Percentiles rank a stretch among this genome's conserved stretches.
phyloP scores from a whole-genome alignment of 73 alveolate species.

The Durusdinium trenchii region DNA sequence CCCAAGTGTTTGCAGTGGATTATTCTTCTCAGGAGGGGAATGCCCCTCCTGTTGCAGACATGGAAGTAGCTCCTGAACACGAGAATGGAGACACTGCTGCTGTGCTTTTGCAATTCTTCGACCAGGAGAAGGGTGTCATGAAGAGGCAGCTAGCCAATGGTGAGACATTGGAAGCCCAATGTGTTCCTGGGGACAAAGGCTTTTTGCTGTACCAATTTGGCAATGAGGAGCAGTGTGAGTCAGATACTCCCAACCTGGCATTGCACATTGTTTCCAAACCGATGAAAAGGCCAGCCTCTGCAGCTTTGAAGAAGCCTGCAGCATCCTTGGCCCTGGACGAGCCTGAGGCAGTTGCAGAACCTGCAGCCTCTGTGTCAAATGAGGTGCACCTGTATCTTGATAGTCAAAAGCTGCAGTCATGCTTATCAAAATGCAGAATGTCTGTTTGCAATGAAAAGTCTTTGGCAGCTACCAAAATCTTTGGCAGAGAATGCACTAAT shows the following conservation, averaged over 20 bases:
- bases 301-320: background rate
- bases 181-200: background rate
- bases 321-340: background rate
- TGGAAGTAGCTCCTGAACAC: background rate
- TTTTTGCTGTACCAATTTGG: background rate
- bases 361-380: conserved; percentile 2
- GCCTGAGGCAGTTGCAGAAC: background rate
- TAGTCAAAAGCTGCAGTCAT: too few species aligned
- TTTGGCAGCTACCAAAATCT: too few species aligned
- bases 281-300: background rate
- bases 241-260: background rate
- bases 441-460: too few species aligned
- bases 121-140: background rate
- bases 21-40: too few species aligned
- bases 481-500: too few species aligned
- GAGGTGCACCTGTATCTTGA: background rate
- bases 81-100: background rate
- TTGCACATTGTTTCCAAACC: background rate
- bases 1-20: background rate
- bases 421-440: too few species aligned
- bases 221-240: background rate
- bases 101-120: background rate
- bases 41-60: conserved; percentile 1
- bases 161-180: background rate
- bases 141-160: background rate